Evolutionary conservation across 441 rosid species (phyloP).

Genomic region (Viola pubescens): DNA sequence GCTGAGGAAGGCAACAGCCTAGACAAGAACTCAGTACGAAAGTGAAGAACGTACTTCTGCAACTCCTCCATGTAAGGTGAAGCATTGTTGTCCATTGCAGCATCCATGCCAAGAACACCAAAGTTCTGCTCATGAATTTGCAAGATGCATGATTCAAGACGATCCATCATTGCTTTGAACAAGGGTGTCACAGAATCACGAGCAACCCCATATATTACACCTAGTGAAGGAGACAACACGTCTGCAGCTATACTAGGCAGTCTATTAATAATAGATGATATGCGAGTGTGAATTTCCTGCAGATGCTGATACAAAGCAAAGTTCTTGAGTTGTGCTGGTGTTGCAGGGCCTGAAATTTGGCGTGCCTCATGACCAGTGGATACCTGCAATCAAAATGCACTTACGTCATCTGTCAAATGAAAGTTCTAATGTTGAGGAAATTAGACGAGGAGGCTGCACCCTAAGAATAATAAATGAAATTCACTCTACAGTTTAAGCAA

Average conservation of each 20-base stretch:
- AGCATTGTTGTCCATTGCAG: conserved; percentile 75
- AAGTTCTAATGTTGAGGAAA: neutral
- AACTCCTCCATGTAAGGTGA: conserved; percentile 97
- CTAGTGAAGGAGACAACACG: conserved; percentile 67
- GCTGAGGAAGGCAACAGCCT: conserved; percentile 70
- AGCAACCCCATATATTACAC: conserved; percentile 73
- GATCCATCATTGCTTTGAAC: conserved; percentile 88
- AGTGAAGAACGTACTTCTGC: conserved; percentile 79
- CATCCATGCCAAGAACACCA: conserved; percentile 59
- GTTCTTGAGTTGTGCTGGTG: conserved; percentile 75
- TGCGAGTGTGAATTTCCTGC: conserved; percentile 75
- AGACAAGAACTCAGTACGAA: conserved; percentile 74
- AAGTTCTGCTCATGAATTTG: conserved; percentile 92
- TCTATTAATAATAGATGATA: conserved; percentile 56
- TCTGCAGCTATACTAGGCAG: conserved; percentile 75
- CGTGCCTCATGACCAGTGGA: conserved; percentile 96
- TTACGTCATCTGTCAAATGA: conserved; percentile 11
- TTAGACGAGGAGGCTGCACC: neutral
- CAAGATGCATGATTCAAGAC: conserved; percentile 81
- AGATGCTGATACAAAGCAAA: conserved; percentile 86
- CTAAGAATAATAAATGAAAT: conserved; percentile 4
- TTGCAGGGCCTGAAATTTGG: conserved; percentile 76
- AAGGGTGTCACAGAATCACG: conserved; percentile 80
- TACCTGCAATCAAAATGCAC: conserved; percentile 48
- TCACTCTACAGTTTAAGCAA: neutral